phyloP scores from a whole-genome alignment of 1,284 basidiomycete genomes.

The Thelephora terrestris region DNA sequence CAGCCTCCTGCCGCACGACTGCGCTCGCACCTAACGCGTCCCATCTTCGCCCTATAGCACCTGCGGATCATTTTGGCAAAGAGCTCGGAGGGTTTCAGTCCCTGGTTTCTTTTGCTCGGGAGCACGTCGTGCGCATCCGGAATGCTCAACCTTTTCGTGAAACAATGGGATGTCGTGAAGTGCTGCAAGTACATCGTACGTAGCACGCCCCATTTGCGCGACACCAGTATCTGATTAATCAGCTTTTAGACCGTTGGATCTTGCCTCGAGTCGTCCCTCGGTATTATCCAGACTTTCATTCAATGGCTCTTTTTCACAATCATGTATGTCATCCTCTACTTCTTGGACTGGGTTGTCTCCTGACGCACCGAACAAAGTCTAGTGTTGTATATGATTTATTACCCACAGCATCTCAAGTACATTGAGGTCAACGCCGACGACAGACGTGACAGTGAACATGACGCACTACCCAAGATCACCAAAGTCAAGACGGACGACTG shows the following conservation, averaged over 20 bases:
- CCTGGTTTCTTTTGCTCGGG: constrained; percentile 90
- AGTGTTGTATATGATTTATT: constrained; percentile 88
- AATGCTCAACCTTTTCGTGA: constrained; percentile 77
- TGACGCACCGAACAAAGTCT: constrained; percentile 38
- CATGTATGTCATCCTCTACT: constrained; percentile 49
- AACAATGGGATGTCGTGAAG: constrained; percentile 80
- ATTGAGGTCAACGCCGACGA: constrained; percentile 32
- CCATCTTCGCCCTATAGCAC: constrained; percentile 34
- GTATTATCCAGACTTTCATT: constrained; percentile 72
- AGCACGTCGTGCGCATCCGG: constrained; percentile 76
- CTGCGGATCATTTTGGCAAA: constrained; percentile 63
- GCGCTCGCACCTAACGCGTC: not conserved
- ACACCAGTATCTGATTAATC: not conserved
- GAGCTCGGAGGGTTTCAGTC: constrained; percentile 84
- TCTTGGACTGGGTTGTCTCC: not conserved
- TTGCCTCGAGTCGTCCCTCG: constrained; percentile 79
- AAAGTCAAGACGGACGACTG: constrained; percentile 55
- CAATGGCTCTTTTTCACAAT: constrained; percentile 85
- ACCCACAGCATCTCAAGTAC: constrained; percentile 76
- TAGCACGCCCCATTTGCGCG: constrained; percentile 7
- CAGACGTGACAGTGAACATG: constrained; percentile 20
- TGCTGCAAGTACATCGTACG: constrained; percentile 76
- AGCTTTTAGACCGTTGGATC: constrained; percentile 52
- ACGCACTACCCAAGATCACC: constrained; percentile 36
- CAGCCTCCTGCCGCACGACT: not conserved